These are phyloP conservation scores for Calonectria leucothoes DNA, from an alignment of 2,329 filamentous ascomycete species.

Conservation along the genomic window DNA sequence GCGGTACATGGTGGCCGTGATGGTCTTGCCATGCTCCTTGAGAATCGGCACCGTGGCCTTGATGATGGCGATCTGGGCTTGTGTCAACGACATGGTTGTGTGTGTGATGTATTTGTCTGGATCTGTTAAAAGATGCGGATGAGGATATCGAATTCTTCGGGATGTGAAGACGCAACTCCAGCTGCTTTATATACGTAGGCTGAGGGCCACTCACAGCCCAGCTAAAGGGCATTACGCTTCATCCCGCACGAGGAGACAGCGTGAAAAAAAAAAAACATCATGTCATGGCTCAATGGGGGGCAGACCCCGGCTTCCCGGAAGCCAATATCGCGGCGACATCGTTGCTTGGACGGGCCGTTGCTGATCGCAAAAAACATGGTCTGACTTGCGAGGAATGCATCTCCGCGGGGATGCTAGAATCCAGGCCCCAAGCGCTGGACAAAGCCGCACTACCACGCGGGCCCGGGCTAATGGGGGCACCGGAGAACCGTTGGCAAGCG, in stretches of 20 bases:
- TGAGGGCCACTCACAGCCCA: constrained; percentile 26
- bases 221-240: constrained; percentile 37
- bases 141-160: constrained; percentile 8
- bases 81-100: constrained; percentile 63
- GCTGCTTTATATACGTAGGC: neutral
- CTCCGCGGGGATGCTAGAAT: constrained; percentile 36
- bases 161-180: neutral
- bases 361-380: constrained; percentile 32
- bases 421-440: neutral
- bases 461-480: neutral
- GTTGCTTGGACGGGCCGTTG: constrained; percentile 31
- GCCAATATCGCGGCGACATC: constrained; percentile 15
- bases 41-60: constrained; percentile 82
- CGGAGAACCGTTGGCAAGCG: neutral
- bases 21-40: constrained; percentile 73
- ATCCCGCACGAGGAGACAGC: neutral
- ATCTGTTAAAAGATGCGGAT: neutral
- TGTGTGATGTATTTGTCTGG: neutral
- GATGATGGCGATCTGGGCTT: constrained; percentile 75
- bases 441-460: neutral
- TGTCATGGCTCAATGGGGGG: constrained; percentile 16
- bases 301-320: constrained; percentile 8
- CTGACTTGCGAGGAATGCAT: constrained; percentile 38
- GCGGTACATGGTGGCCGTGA: constrained; percentile 79
- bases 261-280: constrained; percentile 16